phyloP scores from a whole-genome alignment of 1,139 yeast genomes.

The Sugiyamaella japonica region DNA sequence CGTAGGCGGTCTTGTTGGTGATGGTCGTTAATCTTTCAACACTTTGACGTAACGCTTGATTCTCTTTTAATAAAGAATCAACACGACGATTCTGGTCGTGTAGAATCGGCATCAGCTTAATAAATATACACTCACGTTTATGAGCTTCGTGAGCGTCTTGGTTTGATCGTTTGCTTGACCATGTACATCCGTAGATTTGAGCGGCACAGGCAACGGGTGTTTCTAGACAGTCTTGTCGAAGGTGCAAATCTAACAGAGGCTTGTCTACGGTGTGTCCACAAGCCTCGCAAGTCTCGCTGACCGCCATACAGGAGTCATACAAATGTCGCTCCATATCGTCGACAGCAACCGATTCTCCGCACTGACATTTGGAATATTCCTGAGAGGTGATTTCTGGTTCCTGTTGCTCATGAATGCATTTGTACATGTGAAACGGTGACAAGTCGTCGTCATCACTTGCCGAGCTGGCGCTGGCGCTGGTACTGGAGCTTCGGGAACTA shows the following conservation, averaged over 20 bases:
- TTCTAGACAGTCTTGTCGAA: slow-evolving; percentile 40
- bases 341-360: slow-evolving; percentile 23
- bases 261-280: slow-evolving; percentile 46
- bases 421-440: neutral
- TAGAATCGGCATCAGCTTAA: slow-evolving; percentile 40
- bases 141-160: slow-evolving; percentile 33
- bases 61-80: slow-evolving; percentile 41
- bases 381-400: neutral
- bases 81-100: slow-evolving; percentile 39
- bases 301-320: slow-evolving; percentile 23
- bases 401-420: slow-evolving; percentile 13
- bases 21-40: slow-evolving; percentile 32
- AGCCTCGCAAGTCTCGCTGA: slow-evolving; percentile 40
- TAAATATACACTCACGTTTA: slow-evolving; percentile 40
- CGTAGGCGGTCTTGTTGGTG: slow-evolving; percentile 14
- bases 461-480: neutral
- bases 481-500: neutral
- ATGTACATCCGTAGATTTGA: slow-evolving; percentile 42
- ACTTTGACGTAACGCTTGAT: slow-evolving; percentile 39
- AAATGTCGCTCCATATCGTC: slow-evolving; percentile 25
- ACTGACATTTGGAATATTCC: slow-evolving; percentile 7
- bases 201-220: slow-evolving; percentile 42
- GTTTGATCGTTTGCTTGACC: slow-evolving; percentile 44
- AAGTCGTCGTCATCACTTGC: neutral
- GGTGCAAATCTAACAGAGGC: slow-evolving; percentile 37